These are phyloP conservation scores for Pseudocercospora pini-densiflorae DNA, from an alignment of 2,329 filamentous ascomycete species.

Conservation along the genomic window DNA sequence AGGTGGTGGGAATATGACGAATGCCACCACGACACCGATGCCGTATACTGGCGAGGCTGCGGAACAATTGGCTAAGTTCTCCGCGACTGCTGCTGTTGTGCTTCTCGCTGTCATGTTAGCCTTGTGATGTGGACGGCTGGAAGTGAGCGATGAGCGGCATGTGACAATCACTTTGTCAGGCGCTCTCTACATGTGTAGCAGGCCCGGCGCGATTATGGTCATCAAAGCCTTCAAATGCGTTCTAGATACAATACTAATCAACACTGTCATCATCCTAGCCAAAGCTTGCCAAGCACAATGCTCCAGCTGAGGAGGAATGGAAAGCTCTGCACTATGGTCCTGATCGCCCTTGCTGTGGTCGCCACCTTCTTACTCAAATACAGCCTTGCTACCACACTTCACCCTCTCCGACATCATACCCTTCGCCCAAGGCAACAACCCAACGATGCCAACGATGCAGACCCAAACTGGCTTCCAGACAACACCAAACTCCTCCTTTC, in stretches of 20 bases:
- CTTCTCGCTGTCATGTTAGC: slow-evolving; percentile 1
- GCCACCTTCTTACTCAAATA: too few relatives aligned
- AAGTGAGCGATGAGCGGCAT: background rate
- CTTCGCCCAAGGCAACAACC: too few relatives aligned
- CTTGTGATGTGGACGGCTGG: background rate
- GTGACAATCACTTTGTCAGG: background rate
- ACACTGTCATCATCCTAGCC: background rate
- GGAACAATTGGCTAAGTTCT: background rate
- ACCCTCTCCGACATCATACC: too few relatives aligned
- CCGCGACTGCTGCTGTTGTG: background rate
- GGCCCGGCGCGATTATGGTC: too few relatives aligned
- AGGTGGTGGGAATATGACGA: background rate
- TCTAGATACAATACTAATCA: background rate
- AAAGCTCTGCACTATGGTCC: too few relatives aligned
- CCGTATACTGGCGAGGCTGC: slow-evolving; percentile 2
- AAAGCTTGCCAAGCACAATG: too few relatives aligned
- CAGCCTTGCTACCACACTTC: too few relatives aligned
- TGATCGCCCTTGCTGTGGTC: too few relatives aligned
- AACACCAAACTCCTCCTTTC: too few relatives aligned
- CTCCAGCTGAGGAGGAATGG: background rate
- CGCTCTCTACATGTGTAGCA: background rate
- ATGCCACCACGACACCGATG: background rate
- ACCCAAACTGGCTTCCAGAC: too few relatives aligned
- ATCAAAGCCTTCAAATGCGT: too few relatives aligned
- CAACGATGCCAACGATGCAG: too few relatives aligned